Percentiles rank a stretch among this genome's conserved stretches.
phyloP scores from a whole-genome alignment of 2,329 filamentous ascomycete genomes.

The Colletotrichum endophyticum region DNA sequence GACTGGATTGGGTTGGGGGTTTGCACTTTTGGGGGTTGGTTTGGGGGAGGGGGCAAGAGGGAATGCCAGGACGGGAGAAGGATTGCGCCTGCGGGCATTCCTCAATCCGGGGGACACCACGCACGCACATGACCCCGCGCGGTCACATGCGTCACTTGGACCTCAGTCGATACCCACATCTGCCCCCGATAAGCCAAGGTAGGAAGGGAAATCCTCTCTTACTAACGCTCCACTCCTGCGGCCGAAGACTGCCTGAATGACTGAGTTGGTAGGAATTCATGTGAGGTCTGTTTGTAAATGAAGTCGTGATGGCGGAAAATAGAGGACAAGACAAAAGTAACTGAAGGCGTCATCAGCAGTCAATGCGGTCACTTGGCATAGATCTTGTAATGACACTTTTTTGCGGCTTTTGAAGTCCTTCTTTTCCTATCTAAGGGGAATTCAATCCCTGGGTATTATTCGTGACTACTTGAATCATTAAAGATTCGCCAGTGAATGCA shows the following conservation, averaged over 20 bases:
- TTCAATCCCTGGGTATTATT: neutral
- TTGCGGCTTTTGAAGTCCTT: neutral
- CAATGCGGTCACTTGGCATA: neutral
- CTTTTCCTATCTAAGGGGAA: neutral
- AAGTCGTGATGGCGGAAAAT: neutral
- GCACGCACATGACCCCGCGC: conserved; percentile 5
- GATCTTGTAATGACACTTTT: neutral
- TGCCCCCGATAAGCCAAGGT: neutral
- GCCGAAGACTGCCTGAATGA: neutral
- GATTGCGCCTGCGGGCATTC: neutral
- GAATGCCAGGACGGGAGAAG: neutral
- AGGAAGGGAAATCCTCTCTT: neutral
- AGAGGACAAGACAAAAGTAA: neutral
- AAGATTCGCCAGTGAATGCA: neutral
- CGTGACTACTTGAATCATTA: neutral
- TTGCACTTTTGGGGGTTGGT: neutral
- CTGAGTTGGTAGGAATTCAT: neutral
- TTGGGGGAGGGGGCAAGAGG: neutral
- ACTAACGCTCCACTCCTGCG: neutral
- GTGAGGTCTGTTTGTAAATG: neutral
- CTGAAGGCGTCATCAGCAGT: neutral
- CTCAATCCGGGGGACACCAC: neutral
- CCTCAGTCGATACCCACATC: neutral
- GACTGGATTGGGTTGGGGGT: neutral
- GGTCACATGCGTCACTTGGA: neutral